phyloP scores from a whole-genome alignment of 2,329 filamentous ascomycete species.

The Polychaeton citri region DNA sequence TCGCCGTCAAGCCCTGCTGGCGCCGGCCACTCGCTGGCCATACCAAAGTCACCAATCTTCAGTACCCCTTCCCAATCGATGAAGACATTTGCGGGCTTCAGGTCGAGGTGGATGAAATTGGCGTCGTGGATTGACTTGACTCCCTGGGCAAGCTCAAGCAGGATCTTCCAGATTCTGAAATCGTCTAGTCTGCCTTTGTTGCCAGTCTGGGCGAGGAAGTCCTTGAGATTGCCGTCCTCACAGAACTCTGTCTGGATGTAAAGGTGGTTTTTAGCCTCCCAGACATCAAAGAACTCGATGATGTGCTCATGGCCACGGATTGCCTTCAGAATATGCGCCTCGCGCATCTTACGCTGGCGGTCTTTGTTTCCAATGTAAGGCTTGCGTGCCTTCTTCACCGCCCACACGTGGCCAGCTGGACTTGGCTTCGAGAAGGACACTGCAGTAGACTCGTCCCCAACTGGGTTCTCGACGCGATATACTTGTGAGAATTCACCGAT shows the following conservation, averaged over 20 bases:
- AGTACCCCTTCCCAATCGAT: constrained; percentile 69
- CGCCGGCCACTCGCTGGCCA: constrained; percentile 69
- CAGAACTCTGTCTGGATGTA: constrained; percentile 98
- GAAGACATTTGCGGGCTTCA: constrained; percentile 76
- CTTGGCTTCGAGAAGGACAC: constrained; percentile 5
- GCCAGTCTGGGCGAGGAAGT: constrained; percentile 72
- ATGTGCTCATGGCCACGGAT: constrained; percentile 73
- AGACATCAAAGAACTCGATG: constrained; percentile 69
- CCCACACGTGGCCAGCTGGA: constrained; percentile 47
- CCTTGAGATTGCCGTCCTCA: constrained; percentile 80
- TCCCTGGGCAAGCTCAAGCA: constrained; percentile 71
- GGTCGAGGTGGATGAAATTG: constrained; percentile 71
- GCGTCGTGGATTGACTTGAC: constrained; percentile 80
- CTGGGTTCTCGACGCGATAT: constrained; percentile 56
- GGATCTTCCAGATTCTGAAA: constrained; percentile 96
- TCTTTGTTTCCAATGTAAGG: constrained; percentile 67
- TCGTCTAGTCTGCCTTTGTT: constrained; percentile 81
- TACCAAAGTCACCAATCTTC: constrained; percentile 77
- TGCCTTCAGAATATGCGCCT: constrained; percentile 67
- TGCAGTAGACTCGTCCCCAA: constrained; percentile 6
- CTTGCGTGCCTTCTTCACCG: constrained; percentile 84
- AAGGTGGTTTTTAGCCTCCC: constrained; percentile 73
- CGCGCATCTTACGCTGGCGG: constrained; percentile 68
- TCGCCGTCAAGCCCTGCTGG: constrained; percentile 70
- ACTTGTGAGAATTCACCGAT: constrained; percentile 90